These are phyloP conservation scores for Trametopsis cervina DNA, from an alignment of 768 basidiomycete species.

Conservation along the genomic window DNA sequence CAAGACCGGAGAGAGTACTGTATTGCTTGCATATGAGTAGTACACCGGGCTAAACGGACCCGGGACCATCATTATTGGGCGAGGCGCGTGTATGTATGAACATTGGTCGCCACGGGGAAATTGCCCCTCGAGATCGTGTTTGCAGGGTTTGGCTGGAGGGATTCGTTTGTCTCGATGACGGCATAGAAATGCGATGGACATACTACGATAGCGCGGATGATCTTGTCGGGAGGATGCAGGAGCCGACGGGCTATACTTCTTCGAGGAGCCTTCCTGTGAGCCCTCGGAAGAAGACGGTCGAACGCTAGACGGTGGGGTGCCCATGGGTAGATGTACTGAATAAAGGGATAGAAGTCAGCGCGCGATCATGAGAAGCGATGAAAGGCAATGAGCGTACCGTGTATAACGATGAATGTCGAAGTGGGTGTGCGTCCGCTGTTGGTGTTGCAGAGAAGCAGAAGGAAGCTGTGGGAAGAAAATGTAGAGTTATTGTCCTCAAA, in stretches of 20 bases:
- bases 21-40: background rate
- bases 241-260: background rate
- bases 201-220: slow-evolving; percentile 1
- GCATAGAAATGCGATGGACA: no score
- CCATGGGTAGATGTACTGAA: slow-evolving; percentile 11
- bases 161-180: background rate
- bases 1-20: background rate
- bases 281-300: background rate
- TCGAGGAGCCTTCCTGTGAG: background rate
- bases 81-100: slow-evolving; percentile 1
- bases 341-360: background rate
- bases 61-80: background rate
- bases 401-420: slow-evolving; percentile 6
- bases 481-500: no score
- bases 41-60: background rate
- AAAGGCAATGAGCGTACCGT: background rate
- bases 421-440: no score
- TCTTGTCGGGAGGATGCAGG: background rate
- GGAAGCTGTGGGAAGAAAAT: no score
- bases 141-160: slow-evolving; percentile 5
- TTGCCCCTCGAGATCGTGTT: slow-evolving; percentile 1
- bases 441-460: no score
- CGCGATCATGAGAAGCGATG: no score
- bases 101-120: background rate
- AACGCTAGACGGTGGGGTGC: background rate